Percentiles rank a stretch among this genome's conserved stretches.
phyloP scores from a whole-genome alignment of 495 filamentous ascomycete species.

The Penicillium taxi region DNA sequence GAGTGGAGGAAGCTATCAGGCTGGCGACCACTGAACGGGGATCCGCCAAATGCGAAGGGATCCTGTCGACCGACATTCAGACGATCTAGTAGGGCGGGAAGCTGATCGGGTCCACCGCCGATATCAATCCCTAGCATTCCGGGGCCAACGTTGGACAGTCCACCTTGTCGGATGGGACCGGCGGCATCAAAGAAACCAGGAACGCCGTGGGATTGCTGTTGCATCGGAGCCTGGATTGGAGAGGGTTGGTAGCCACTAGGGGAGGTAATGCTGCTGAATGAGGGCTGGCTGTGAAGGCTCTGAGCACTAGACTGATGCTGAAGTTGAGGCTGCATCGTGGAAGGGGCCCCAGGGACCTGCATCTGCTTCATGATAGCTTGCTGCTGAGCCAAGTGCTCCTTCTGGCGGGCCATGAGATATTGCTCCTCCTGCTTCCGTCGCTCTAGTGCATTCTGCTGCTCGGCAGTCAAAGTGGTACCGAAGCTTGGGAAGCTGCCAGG shows the following conservation, averaged over 20 bases:
- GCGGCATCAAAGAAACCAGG: slow-evolving; percentile 65
- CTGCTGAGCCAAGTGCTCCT: slow-evolving; percentile 85
- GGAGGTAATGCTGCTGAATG: slow-evolving; percentile 87
- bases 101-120: slow-evolving; percentile 51
- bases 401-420: slow-evolving; percentile 88
- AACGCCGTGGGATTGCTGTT: slow-evolving; percentile 37
- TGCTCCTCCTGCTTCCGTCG: slow-evolving; percentile 97
- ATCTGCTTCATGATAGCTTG: slow-evolving; percentile 72
- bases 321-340: slow-evolving; percentile 47
- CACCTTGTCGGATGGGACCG: slow-evolving; percentile 32
- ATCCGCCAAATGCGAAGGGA: slow-evolving; percentile 45
- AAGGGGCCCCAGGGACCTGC: slow-evolving; percentile 51
- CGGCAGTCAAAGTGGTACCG: slow-evolving; percentile 92
- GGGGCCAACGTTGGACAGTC: slow-evolving; percentile 38
- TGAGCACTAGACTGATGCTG: slow-evolving; percentile 93
- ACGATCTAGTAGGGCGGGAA: slow-evolving; percentile 52
- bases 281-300: slow-evolving; percentile 91
- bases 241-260: slow-evolving; percentile 68
- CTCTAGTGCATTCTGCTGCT: slow-evolving; percentile 95
- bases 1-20: slow-evolving; percentile 46
- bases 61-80: slow-evolving; percentile 48
- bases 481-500: slow-evolving; percentile 92
- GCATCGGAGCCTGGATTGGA: slow-evolving; percentile 62
- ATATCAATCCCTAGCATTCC: slow-evolving; percentile 44
- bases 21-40: slow-evolving; percentile 46